phyloP scores from a whole-genome alignment of 2,329 filamentous ascomycete genomes.

The Diaporthe sp. region DNA sequence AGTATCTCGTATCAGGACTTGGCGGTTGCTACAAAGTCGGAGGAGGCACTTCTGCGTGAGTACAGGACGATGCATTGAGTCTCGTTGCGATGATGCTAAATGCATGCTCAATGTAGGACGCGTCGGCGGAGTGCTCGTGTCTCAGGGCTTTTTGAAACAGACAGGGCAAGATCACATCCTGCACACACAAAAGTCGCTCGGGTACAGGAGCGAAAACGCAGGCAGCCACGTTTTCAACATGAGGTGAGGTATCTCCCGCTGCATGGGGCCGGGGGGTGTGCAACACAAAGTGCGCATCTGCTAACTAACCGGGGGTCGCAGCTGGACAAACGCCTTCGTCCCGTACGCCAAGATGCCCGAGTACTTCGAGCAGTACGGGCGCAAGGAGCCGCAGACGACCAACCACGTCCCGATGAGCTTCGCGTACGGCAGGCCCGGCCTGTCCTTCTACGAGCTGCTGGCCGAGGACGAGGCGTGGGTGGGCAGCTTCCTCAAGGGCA shows the following conservation, averaged over 20 bases:
- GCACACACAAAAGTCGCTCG: constrained; percentile 17
- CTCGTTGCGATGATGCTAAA: not conserved
- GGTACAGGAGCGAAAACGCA: constrained; percentile 10
- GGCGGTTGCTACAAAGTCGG: constrained; percentile 39
- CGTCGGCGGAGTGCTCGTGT: constrained; percentile 21
- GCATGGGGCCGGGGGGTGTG: not conserved
- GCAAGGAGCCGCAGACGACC: constrained; percentile 45
- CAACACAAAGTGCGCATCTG: constrained; percentile 8
- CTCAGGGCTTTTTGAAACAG: constrained; percentile 15
- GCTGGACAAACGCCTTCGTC: constrained; percentile 45
- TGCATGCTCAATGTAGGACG: not conserved
- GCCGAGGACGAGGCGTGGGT: constrained; percentile 44
- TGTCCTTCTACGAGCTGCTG: constrained; percentile 47
- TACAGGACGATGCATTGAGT: not conserved
- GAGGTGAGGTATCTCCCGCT: not conserved
- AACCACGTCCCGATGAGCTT: constrained; percentile 47
- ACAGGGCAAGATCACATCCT: not conserved
- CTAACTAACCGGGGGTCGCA: constrained; percentile 43
- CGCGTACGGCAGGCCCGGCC: constrained; percentile 45
- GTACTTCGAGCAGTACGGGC: constrained; percentile 48
- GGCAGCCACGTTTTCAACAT: constrained; percentile 10
- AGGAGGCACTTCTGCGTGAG: constrained; percentile 35
- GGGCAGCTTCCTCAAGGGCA: constrained; percentile 47
- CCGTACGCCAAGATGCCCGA: constrained; percentile 39
- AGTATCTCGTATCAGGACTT: constrained; percentile 44